These are phyloP conservation scores for Hemileccinum impolitum DNA, from an alignment of 768 basidiomycete genomes.

Conservation along the genomic window DNA sequence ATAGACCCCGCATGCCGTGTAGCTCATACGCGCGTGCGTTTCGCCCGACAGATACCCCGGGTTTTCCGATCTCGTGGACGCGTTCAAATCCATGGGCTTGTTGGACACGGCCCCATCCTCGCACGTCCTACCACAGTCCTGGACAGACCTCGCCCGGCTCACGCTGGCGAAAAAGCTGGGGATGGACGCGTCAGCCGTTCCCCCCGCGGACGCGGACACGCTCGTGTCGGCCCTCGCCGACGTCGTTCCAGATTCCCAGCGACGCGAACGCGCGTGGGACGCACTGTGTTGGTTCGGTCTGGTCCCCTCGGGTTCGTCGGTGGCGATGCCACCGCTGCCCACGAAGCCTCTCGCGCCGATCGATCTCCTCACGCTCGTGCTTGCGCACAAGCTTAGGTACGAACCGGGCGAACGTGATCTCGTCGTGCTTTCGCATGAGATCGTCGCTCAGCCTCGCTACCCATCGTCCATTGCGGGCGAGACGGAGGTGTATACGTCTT, in stretches of 20 bases:
- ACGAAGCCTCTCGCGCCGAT: conserved; percentile 47
- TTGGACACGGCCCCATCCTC: conserved; percentile 39
- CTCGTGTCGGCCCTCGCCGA: conserved; percentile 32
- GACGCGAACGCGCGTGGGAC: conserved; percentile 29
- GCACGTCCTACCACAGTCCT: conserved; percentile 17
- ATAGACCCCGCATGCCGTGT: neutral
- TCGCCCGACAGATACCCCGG: conserved; percentile 67
- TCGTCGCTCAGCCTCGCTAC: conserved; percentile 44
- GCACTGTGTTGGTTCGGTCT: conserved; percentile 44
- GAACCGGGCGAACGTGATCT: conserved; percentile 72
- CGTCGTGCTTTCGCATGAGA: conserved; percentile 82
- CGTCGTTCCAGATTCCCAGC: conserved; percentile 13
- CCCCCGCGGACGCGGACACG: conserved; percentile 30
- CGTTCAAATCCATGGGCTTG: conserved; percentile 68
- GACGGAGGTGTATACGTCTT: conserved; percentile 62
- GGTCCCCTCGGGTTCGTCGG: neutral
- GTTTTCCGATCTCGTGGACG: conserved; percentile 69
- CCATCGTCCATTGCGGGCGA: conserved; percentile 5
- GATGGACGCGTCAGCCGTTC: conserved; percentile 14
- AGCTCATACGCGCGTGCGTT: neutral
- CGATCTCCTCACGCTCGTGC: conserved; percentile 70
- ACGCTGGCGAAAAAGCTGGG: conserved; percentile 31
- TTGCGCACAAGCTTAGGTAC: conserved; percentile 72
- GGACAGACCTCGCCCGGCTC: conserved; percentile 38
- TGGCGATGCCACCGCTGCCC: conserved; percentile 41